Evolutionary conservation across 306 rosid species (phyloP).

Genomic region (Neltuma alba): DNA sequence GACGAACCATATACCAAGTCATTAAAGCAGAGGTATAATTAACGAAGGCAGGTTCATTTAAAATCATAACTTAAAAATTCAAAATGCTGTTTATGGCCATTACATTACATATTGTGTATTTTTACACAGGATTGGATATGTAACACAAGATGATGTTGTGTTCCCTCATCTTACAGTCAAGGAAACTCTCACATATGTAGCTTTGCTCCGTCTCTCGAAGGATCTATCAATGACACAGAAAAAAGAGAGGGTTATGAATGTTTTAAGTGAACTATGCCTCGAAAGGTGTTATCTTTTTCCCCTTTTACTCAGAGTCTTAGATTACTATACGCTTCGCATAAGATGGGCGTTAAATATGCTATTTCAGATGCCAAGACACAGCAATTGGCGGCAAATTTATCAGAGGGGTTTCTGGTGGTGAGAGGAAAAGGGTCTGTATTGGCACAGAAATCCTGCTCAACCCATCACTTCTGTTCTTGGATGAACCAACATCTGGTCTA

Average conservation of each 20-base stretch:
- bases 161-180: conserved; percentile 26
- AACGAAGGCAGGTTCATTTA: not conserved
- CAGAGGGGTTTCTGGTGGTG: conserved; percentile 21
- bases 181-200: conserved; percentile 24
- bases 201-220: conserved; percentile 20
- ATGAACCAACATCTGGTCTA: conserved; percentile 23
- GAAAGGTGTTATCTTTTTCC: not conserved
- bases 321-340: not conserved
- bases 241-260: conserved; percentile 20
- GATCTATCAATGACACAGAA: conserved; percentile 9
- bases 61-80: not conserved
- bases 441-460: conserved; percentile 22
- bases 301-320: not conserved
- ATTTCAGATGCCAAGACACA: conserved; percentile 20
- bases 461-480: conserved; percentile 11
- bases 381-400: conserved; percentile 10
- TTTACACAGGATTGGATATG: conserved; percentile 21
- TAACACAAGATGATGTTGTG: conserved; percentile 21
- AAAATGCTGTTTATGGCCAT: not conserved
- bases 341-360: not conserved
- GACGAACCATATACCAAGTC: conserved; percentile 14
- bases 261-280: conserved; percentile 18
- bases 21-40: conserved; percentile 14
- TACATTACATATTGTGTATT: not conserved
- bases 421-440: conserved; percentile 22